Evolutionary conservation across 352 stramenopile genomes (phyloP).

Genomic region (Globisporangium middletonii): DNA sequence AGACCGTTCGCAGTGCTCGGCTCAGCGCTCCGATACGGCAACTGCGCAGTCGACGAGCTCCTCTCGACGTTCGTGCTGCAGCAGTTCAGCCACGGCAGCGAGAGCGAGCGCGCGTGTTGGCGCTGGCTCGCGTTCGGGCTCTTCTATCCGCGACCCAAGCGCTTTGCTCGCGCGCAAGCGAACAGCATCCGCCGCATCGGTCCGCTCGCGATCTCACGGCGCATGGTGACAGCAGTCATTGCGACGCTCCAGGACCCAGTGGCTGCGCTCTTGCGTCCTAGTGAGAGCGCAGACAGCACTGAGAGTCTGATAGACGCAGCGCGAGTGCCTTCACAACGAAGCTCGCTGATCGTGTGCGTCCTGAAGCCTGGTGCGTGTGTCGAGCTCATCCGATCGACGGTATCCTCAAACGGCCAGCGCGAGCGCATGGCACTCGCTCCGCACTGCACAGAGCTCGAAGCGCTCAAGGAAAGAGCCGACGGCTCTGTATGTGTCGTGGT

Average conservation of each 20-base stretch:
- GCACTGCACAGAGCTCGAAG: slow-evolving; percentile 1
- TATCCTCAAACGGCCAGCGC: too few relatives aligned
- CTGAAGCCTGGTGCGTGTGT: neutral
- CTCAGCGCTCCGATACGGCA: slow-evolving; percentile 1
- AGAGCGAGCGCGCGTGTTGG: slow-evolving; percentile 3
- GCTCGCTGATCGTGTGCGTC: neutral
- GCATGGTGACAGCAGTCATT: neutral
- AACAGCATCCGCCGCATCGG: neutral
- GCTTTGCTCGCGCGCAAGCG: neutral
- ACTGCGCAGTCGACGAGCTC: neutral
- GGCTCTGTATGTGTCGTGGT: slow-evolving; percentile 2
- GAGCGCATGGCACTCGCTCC: too few relatives aligned
- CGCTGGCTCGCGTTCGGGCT: slow-evolving; percentile 5
- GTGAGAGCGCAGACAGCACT: neutral
- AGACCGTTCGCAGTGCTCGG: slow-evolving; percentile 3
- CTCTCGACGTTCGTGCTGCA: slow-evolving; percentile 1
- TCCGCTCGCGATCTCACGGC: neutral
- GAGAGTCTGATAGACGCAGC: neutral
- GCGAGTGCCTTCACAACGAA: neutral
- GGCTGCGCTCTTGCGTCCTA: neutral
- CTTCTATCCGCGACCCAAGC: neutral
- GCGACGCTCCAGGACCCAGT: neutral
- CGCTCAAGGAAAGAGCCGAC: neutral
- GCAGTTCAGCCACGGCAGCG: neutral
- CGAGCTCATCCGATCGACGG: neutral